Evolutionary conservation across 257 asterid species (phyloP), one percentile per base, ranked within the genome.

Genomic region (Fraxinus pennsylvanica): DNA sequence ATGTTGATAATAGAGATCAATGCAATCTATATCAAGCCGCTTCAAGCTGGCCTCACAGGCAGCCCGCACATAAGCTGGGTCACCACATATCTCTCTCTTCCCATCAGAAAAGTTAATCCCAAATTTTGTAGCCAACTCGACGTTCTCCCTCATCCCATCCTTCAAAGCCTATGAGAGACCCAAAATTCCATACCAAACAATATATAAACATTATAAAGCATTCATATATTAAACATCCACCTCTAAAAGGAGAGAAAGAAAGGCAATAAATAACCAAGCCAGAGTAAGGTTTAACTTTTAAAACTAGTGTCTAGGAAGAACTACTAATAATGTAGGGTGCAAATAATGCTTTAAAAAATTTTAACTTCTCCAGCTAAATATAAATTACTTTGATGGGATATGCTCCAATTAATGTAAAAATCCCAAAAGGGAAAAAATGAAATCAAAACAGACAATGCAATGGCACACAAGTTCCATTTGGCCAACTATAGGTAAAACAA

Each of bases 11-110:
- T 83, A 86, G 12, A 86, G 83, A 79, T 86, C 89, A 7, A 86
- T 86, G 76, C 73, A 81, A 71, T 81, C 80, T 21, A 78, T 47
- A 39, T 75, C 84, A 57, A 85, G 86, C 30, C 88, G 79, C 81
- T 82, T 85, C 80, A 85, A 71, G 75, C 90, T 82, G 75, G 77
- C 85, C 76, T 84, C 85, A n/a, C 88, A 86, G 1, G 83, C 68
- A 5, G 82, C 84, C 32, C 87, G 68, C 9, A 82, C 87, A 73
- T 80, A 86, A 17, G 76, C 68, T 1, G 90, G 85, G 33, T 84
- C 83, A 27, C 90, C 90, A 29, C 17, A 14, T 72, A 85, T 57
- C 1, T 52, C 81, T 29, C 10, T 2, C 27, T 75, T 72, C 21
- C 77, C 66, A 15, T 68, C 84, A 19, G 59, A 76, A 54, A 7